Percentiles rank a stretch among this genome's conserved stretches.
Conservation (phyloP, 169 alveolate species). For the Cyclospora cayetanensis region DNA sequence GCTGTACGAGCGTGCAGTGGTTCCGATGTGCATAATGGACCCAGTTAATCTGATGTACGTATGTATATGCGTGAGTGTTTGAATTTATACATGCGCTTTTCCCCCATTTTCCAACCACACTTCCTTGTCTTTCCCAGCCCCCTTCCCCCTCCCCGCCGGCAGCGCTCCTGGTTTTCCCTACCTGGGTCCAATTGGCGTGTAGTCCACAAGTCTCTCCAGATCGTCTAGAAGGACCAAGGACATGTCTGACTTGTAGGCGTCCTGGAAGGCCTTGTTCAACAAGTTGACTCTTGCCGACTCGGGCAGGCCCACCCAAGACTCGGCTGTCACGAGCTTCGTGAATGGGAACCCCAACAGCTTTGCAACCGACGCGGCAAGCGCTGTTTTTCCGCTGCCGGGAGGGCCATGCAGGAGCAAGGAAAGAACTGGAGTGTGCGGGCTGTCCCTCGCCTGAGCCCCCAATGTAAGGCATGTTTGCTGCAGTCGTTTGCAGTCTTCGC, state of each 20-base stretch:
- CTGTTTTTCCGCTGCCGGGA: slow-evolving; percentile 97
- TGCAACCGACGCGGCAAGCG: slow-evolving; percentile 97
- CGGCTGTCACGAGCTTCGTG: slow-evolving; percentile 97
- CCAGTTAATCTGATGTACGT: too few species aligned
- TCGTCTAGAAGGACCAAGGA: slow-evolving; percentile 96
- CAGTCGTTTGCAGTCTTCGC: slow-evolving; percentile 88
- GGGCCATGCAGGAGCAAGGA: slow-evolving; percentile 92
- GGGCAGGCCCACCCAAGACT: slow-evolving; percentile 92
- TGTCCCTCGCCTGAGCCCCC: slow-evolving; percentile 84
- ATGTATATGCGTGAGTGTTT: too few species aligned
- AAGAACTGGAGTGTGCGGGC: slow-evolving; percentile 90
- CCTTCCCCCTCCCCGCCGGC: too few species aligned
- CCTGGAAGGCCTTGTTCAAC: slow-evolving; percentile 96
- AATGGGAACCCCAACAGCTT: slow-evolving; percentile 95
- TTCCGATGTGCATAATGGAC: too few species aligned
- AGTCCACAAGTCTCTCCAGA: slow-evolving; percentile 97
- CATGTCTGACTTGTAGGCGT: slow-evolving; percentile 97
- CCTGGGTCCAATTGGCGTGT: slow-evolving; percentile 97
- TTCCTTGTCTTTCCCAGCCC: too few species aligned
- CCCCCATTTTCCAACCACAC: too few species aligned
- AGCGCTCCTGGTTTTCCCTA: background rate
- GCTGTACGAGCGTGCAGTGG: too few species aligned
- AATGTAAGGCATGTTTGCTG: slow-evolving; percentile 82
- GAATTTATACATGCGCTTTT: too few species aligned
- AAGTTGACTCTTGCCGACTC: slow-evolving; percentile 87